Evolutionary conservation across 2,329 filamentous ascomycete genomes (phyloP), one percentile per base, ranked within the genome.

Genomic region (Ceratocystis papillata): DNA sequence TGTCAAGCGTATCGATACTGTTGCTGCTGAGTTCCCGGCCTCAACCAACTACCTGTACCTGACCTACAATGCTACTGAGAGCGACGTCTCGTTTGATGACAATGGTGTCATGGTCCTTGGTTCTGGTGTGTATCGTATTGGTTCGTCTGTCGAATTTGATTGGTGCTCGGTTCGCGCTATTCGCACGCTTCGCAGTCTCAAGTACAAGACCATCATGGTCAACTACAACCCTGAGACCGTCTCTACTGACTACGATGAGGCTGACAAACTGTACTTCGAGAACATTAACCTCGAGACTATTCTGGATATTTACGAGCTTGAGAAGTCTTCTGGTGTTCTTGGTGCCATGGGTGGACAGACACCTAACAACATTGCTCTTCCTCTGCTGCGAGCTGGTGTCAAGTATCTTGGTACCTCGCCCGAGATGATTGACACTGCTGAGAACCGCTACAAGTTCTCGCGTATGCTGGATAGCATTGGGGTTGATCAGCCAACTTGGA

Each of bases 391-490:
- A 69, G 83, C 91, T 62, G 94, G 95, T 69, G 89, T 96, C 73
- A 95, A 93, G 78, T 87, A 97, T 45, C 81, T 97, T 3, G 94
- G 94, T 71, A 99, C 94, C 1, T 96, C 93, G 0, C 94, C 94
- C 8, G 94, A 99, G 76, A 97, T 97, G 93, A 97, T 99, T 73
- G 94, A 99, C 75, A 90, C 84, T 45, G 94, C 94, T 1, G 94
- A 99, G 80, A 97, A 99, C 76, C 83, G 94, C 67, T 97, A 95
- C 83, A 97, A 97, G 80, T 97, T 97, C 80, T 96, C 91, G 55
- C 90, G 94, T 73, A 96, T 97, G 90, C 82, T 97, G 70, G 94
- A 99, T 76, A 84, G 89, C 71, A 96, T 97, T 70, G 87, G 83
- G 30, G 94, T 99, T 41, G 94, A 99, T 74, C 94, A 99, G 78